Conservation (phyloP, 2,329 filamentous ascomycete species). For the Fusarium armeniacum region DNA sequence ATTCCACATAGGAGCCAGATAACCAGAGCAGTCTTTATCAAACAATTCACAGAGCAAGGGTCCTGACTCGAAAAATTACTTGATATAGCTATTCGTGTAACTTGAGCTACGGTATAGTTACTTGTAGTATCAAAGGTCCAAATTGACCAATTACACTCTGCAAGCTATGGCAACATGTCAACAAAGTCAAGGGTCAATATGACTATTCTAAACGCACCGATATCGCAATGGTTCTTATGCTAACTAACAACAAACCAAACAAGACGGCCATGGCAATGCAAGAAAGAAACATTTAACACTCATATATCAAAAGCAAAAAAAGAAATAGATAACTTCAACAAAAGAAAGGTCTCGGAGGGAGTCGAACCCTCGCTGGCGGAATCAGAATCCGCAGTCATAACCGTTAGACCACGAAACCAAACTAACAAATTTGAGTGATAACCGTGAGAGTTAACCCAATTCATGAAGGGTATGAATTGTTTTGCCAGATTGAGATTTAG, state of each 20-base stretch:
- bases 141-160: background rate
- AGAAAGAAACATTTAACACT: background rate
- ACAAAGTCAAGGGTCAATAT: background rate
- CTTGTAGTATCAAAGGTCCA: background rate
- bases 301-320: background rate
- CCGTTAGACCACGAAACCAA: slow-evolving; percentile 1
- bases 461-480: background rate
- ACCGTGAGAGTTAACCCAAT: background rate
- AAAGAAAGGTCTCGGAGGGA: background rate
- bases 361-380: background rate
- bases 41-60: background rate
- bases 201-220: slow-evolving; percentile 9
- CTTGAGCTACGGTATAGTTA: background rate
- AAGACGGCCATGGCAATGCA: background rate
- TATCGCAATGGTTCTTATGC: slow-evolving; percentile 19
- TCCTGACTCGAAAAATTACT: background rate
- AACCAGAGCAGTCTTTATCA: background rate
- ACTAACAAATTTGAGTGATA: background rate
- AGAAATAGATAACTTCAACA: background rate
- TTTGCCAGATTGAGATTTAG: background rate
- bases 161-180: too few relatives aligned
- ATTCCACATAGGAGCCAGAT: background rate
- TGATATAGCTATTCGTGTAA: background rate
- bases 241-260: background rate
- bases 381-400: slow-evolving; percentile 1